Evolutionary conservation across 2,329 filamentous ascomycete genomes (phyloP).

Genomic region (Dactylonectria estremocensis): DNA sequence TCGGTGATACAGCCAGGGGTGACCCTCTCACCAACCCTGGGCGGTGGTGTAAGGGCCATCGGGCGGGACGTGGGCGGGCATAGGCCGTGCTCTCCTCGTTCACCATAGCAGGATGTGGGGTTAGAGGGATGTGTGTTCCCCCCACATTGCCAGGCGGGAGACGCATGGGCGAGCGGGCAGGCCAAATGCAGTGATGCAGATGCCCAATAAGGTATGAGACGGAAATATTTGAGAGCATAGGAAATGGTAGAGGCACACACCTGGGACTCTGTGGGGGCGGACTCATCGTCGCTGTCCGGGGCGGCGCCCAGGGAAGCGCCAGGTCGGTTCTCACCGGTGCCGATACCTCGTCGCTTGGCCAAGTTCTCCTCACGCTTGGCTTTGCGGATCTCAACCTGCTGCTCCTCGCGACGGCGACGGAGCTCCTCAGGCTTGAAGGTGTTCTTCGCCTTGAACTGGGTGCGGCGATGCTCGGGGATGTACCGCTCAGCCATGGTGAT

Average conservation of each 20-base stretch:
- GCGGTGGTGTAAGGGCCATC: constrained; percentile 22
- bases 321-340: constrained; percentile 83
- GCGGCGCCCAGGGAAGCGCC: constrained; percentile 89
- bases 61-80: constrained; percentile 30
- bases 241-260: constrained; percentile 65
- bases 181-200: constrained; percentile 29
- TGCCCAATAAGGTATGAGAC: not conserved
- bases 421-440: constrained; percentile 99
- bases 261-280: constrained; percentile 94
- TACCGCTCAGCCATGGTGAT: constrained; percentile 95
- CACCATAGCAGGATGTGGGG: constrained; percentile 51
- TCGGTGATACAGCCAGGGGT: constrained; percentile 10
- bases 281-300: constrained; percentile 98
- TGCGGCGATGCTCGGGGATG: constrained; percentile 99
- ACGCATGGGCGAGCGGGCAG: constrained; percentile 32
- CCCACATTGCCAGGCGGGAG: constrained; percentile 51
- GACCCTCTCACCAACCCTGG: constrained; percentile 16
- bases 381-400: constrained; percentile 99
- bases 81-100: constrained; percentile 35
- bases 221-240: constrained; percentile 25
- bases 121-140: constrained; percentile 49
- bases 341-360: constrained; percentile 96
- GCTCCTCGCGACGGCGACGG: constrained; percentile 96
- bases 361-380: constrained; percentile 99
- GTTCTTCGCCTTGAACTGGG: constrained; percentile 99